Evolutionary conservation across 805 yeast species (phyloP), one percentile per base, ranked within the genome.

Genomic region (Nakazawaea laoshanensis): DNA sequence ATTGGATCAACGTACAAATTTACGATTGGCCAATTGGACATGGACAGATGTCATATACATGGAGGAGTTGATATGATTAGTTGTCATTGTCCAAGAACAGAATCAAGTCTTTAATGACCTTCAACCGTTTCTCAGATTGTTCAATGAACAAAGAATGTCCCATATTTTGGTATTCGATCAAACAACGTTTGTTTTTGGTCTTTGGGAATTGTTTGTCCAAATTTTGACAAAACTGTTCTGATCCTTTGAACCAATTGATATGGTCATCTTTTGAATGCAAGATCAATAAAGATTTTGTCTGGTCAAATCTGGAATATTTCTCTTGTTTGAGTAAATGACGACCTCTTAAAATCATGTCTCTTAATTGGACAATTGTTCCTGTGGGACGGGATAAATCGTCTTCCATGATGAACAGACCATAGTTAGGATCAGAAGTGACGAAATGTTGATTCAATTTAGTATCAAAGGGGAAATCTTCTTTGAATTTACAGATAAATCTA

Each of bases 281-380:
- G 8, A 82, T 55, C 19, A 77, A 49, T 4, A 80, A 45, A 0
- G 83, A 74, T 8, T 65, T 58, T 6, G 60, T 47, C 5, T 59
- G 52, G 27, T 53, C 51, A 35, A 59, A 31, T 8, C 24, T 27
- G 17, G 17, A 42, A 33, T 59, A 64, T 25, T 52, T 49, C 3
- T 60, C 53, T 4, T 48, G 53, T 5, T 60, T 48, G 23, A 65
- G 48, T 29, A 82, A 57, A 13, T 48, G 52, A 38, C 67, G 63
- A n/a, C 92, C 92, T 34, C 88, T 61, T 8, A 52, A 50, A 24
- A 81, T 48, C 63, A 81, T 75, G 42, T 77, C 88, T 46, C 70
- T 53, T 24, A 76, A 62, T 48, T 69, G 71, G 31, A 62, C 50
- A 20, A 77, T 61, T 9, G 78, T 60, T n/a, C 81, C 77, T 5